Percentiles rank a stretch among this genome's conserved stretches.
phyloP scores from a whole-genome alignment of 192 early-diverging fungal genomes.

The Cetraspora pellucida region DNA sequence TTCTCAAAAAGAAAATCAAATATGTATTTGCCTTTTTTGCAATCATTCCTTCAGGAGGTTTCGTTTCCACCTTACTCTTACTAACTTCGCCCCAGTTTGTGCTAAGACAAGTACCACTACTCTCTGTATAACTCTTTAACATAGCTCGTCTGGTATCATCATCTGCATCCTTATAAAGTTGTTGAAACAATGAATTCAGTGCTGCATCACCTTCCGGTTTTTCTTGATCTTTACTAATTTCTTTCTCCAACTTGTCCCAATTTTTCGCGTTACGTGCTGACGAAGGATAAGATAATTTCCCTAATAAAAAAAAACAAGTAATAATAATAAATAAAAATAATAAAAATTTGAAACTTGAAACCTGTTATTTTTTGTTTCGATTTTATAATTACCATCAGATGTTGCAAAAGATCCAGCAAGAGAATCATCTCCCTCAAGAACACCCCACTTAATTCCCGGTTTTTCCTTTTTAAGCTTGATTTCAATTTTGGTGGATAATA shows the following conservation, averaged over 20 bases:
- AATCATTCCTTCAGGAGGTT: conserved; percentile 90
- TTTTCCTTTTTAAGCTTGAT: conserved; percentile 80
- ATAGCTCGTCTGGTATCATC: conserved; percentile 89
- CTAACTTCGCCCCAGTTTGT: conserved; percentile 96
- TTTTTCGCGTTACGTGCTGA: conserved; percentile 65
- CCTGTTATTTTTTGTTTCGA: too few relatives aligned
- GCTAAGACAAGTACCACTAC: conserved; percentile 89
- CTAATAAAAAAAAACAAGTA: conserved; percentile 7
- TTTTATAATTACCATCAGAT: conserved; percentile 49
- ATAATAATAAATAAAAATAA: too few relatives aligned
- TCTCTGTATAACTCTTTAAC: conserved; percentile 97
- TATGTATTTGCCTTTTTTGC: conserved; percentile 66
- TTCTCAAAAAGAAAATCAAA: not conserved
- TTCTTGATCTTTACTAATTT: conserved; percentile 79
- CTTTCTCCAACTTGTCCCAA: conserved; percentile 81
- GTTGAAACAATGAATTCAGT: conserved; percentile 89
- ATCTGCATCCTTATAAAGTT: conserved; percentile 89
- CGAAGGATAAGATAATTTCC: conserved; percentile 46
- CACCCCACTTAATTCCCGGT: conserved; percentile 83
- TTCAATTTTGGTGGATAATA: conserved; percentile 96
- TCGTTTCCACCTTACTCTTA: conserved; percentile 79
- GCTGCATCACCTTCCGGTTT: conserved; percentile 89
- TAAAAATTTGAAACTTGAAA: too few relatives aligned
- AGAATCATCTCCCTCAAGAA: conserved; percentile 72
- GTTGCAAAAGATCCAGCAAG: conserved; percentile 46